Conservation (phyloP, 805 yeast genomes). For the Jamesozyma piceae region DNA sequence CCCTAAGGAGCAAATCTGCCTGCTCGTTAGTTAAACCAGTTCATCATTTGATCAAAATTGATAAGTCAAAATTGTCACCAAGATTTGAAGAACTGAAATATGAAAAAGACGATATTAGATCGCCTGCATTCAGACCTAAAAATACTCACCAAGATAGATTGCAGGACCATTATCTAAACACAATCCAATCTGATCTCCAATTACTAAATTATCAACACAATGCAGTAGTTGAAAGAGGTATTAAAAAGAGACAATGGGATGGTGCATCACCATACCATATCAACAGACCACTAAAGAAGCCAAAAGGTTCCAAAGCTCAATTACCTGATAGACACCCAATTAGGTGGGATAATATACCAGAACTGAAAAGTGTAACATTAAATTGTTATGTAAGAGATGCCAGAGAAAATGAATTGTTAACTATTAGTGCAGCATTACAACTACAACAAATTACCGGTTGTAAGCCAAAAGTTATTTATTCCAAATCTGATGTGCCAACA, state of each 20-base stretch:
- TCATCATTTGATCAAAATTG: constrained; percentile 75
- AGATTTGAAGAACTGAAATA: constrained; percentile 58
- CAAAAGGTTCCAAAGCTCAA: constrained; percentile 65
- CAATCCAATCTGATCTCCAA: constrained; percentile 66
- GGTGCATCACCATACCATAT: constrained; percentile 76
- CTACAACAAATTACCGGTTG: constrained; percentile 91
- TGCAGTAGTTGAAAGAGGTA: constrained; percentile 46
- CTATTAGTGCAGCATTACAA: constrained; percentile 68
- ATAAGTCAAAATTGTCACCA: constrained; percentile 67
- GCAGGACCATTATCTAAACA: constrained; percentile 63
- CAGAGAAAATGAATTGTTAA: constrained; percentile 57
- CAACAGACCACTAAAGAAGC: constrained; percentile 69
- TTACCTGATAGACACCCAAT: constrained; percentile 66
- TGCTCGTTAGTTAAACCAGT: constrained; percentile 80
- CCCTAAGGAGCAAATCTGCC: constrained; percentile 37
- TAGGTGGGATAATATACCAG: constrained; percentile 63
- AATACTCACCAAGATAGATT: constrained; percentile 75
- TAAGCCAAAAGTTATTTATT: constrained; percentile 63
- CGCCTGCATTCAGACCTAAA: constrained; percentile 68
- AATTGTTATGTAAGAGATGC: constrained; percentile 73
- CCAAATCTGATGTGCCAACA: constrained; percentile 69
- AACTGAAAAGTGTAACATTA: constrained; percentile 54
- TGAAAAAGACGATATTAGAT: constrained; percentile 65
- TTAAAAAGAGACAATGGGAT: constrained; percentile 76
- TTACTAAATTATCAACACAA: constrained; percentile 69